phyloP scores from a whole-genome alignment of 2,329 filamentous ascomycete genomes.

The Periconia sp. region DNA sequence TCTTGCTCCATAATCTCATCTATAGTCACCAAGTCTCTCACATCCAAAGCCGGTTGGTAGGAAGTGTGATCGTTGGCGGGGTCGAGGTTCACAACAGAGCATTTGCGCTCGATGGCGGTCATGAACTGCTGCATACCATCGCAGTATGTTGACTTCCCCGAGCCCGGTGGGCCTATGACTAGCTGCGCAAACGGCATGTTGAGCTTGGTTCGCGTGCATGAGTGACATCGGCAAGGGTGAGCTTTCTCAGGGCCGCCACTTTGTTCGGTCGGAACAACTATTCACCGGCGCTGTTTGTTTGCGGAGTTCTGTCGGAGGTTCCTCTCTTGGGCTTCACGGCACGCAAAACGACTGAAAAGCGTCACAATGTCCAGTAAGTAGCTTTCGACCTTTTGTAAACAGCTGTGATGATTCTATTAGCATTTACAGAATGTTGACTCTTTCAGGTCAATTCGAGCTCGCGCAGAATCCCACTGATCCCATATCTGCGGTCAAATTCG shows the following conservation, averaged over 20 bases:
- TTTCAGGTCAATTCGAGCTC: constrained; percentile 74
- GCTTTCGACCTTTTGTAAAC: too few relatives aligned
- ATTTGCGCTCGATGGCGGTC: constrained; percentile 91
- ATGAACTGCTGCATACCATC: constrained; percentile 99
- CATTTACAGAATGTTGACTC: too few relatives aligned
- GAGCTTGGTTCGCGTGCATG: too few relatives aligned
- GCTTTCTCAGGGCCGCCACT: too few relatives aligned
- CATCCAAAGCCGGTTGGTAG: constrained; percentile 89
- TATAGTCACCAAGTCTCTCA: constrained; percentile 84
- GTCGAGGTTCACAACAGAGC: constrained; percentile 94
- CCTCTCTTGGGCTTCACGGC: constrained; percentile 8
- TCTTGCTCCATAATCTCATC: constrained; percentile 96
- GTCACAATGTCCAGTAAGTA: constrained; percentile 38
- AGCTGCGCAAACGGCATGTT: constrained; percentile 73
- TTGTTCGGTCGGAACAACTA: constrained; percentile 9
- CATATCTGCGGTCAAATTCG: constrained; percentile 86
- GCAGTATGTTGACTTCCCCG: constrained; percentile 97
- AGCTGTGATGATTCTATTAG: too few relatives aligned
- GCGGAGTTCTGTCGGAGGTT: constrained; percentile 23
- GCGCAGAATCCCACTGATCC: constrained; percentile 82
- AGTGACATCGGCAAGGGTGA: too few relatives aligned
- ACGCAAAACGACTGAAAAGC: constrained; percentile 5
- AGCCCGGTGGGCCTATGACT: constrained; percentile 90
- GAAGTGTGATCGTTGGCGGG: constrained; percentile 93
- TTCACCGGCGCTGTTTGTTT: constrained; percentile 17